Percentiles rank a stretch among this genome's conserved stretches.
Evolutionary conservation across 805 yeast species (phyloP).

Genomic region (Blastobotrys terrestris): DNA sequence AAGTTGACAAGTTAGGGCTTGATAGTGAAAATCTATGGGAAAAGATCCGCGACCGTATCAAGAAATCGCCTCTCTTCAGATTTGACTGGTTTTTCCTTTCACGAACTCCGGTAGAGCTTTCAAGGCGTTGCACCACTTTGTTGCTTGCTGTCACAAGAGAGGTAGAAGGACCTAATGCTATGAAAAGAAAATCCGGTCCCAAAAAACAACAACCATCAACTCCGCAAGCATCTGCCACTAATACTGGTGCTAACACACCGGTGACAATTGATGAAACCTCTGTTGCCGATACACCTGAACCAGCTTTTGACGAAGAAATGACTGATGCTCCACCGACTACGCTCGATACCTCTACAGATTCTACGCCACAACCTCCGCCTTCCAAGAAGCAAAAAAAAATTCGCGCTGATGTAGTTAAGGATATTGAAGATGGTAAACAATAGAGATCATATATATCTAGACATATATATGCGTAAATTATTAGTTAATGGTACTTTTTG

Average conservation of each 20-base stretch:
- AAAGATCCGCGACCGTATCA: conserved; percentile 61
- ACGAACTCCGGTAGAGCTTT: conserved; percentile 68
- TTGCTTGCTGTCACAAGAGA: conserved; percentile 72
- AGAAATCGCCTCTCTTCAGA: conserved; percentile 66
- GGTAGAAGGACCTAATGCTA: conserved; percentile 36
- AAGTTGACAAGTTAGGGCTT: conserved; percentile 70
- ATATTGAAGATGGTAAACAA: conserved; percentile 3
- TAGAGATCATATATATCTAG: neutral
- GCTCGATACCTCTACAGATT: neutral
- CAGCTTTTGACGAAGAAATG: conserved; percentile 14
- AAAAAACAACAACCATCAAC: conserved; percentile 5
- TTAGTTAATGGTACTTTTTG: neutral
- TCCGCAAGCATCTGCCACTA: conserved; percentile 2
- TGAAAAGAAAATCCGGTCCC: conserved; percentile 27
- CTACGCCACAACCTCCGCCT: conserved; percentile 1
- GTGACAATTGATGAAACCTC: neutral
- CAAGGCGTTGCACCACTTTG: conserved; percentile 76
- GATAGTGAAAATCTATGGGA: conserved; percentile 75
- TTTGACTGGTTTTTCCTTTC: conserved; percentile 84
- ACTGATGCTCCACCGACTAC: neutral
- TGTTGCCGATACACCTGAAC: conserved; percentile 13
- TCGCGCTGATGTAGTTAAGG: conserved; percentile 12
- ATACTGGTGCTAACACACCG: conserved; percentile 8
- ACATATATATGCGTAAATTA: neutral
- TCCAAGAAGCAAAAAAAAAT: conserved; percentile 11